Percentiles rank a stretch among this genome's conserved stretches.
Evolutionary conservation across 306 rosid species (phyloP).

Genomic region (Corylus avellana): DNA sequence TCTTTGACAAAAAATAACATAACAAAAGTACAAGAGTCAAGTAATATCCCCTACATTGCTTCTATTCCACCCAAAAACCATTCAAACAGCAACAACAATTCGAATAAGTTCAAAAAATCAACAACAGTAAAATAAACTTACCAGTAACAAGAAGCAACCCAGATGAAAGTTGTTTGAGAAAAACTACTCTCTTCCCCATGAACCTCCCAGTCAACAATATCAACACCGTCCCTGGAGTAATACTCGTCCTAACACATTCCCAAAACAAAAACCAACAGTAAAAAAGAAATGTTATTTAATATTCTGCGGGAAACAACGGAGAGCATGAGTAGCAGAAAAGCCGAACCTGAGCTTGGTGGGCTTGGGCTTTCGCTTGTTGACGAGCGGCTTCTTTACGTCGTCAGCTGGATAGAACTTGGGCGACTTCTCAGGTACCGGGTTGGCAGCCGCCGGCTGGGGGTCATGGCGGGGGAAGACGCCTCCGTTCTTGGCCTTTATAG

Average conservation of each 20-base stretch:
- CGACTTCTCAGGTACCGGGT: constrained; percentile 20
- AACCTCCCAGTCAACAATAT: constrained; percentile 42
- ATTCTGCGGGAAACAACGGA: not conserved
- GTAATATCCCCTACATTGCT: too few relatives aligned
- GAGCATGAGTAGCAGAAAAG: not conserved
- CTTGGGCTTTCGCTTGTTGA: constrained; percentile 36
- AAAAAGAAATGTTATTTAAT: too few relatives aligned
- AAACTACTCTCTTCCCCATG: constrained; percentile 46
- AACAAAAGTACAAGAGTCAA: not conserved
- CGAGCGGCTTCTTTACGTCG: constrained; percentile 37
- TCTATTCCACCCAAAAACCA: too few relatives aligned
- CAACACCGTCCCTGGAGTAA: constrained; percentile 42
- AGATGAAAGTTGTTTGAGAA: constrained; percentile 39
- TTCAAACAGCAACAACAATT: not conserved
- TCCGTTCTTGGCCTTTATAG: constrained; percentile 42
- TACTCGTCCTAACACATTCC: constrained; percentile 20
- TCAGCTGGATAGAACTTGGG: constrained; percentile 45
- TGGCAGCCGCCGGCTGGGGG: constrained; percentile 26
- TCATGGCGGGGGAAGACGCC: constrained; percentile 44
- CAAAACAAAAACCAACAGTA: not conserved
- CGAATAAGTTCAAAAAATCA: not conserved
- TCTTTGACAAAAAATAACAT: not conserved
- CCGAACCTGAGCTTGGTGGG: constrained; percentile 40
- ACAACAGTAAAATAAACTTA: not conserved
- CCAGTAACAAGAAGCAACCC: constrained; percentile 44